Evolutionary conservation across 495 filamentous ascomycete species (phyloP), one percentile per base, ranked within the genome.

Genomic region (Schizothecium vesticola): DNA sequence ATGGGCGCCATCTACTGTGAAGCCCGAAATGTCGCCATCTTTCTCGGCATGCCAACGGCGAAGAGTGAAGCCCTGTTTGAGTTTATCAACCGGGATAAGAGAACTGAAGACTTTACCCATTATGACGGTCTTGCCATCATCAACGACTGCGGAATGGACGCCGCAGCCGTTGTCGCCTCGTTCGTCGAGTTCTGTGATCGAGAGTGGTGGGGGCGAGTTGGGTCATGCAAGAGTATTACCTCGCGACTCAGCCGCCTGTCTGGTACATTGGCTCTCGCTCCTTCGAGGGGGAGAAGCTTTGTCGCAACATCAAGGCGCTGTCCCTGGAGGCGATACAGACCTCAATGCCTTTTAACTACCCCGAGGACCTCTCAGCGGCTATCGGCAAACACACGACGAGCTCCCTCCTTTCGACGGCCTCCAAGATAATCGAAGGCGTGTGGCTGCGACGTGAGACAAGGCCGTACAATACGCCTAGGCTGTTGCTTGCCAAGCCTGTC

Each of bases 191-290:
- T 61, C 13, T 61, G 59, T 26, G 59, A 61, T 19, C 22, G 59
- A 16, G 23, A 61, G 26, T 61, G 59, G 59, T 61, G 59, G 59
- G 25, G 13, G 22, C 59, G 59, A 16, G 59, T 61, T 61, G 59
- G 59, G 59, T 61, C 22, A 26, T 61, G 26, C 59, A 61, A 19
- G 59, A 61, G 59, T 19, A 61, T 29, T 61, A 61, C 59, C 59
- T 61, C 22, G 22, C n/a, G n/a, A n/a, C 59, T 29, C 2, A 23
- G 1, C 3, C 13, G 11, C 59, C 13, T 21, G 1, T 25, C 25
- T 61, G 59, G 59, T 29, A 61, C 23, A 29, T 61, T 11, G 59
- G 59, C 0, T 61, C 59, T 1, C 59, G 59, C 7, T 61, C 22
- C 9, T 8, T 61, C 23, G 16, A 7, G 19, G 59, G 59, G 1